phyloP scores from a whole-genome alignment of 768 basidiomycete genomes.

The Paxillus involutus region DNA sequence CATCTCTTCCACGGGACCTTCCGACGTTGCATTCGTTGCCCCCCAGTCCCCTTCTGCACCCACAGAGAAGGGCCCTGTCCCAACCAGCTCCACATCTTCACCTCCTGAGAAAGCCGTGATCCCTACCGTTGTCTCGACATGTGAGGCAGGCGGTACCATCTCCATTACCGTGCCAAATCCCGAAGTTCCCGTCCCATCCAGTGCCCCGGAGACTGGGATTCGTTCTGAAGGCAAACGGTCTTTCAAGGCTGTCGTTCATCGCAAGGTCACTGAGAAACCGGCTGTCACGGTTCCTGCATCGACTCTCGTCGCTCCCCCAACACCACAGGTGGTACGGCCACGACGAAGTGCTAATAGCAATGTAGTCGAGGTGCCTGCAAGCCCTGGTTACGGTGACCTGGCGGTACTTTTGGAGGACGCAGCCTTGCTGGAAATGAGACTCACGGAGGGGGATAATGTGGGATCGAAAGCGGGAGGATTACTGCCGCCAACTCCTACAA shows the following conservation, averaged over 20 bases:
- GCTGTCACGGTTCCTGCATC: constrained; percentile 18
- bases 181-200: not conserved
- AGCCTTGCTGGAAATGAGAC: constrained; percentile 53
- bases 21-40: not conserved
- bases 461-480: constrained; percentile 9
- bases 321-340: constrained; percentile 29
- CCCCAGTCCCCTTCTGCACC: not conserved
- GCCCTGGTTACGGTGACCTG: constrained; percentile 53
- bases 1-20: not conserved
- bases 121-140: not conserved
- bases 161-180: constrained; percentile 5
- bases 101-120: constrained; percentile 2
- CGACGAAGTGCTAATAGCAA: constrained; percentile 23
- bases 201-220: not conserved
- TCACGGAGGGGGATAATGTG: constrained; percentile 43
- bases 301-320: constrained; percentile 18
- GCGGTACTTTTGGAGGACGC: constrained; percentile 56
- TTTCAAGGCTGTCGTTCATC: constrained; percentile 60
- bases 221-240: constrained; percentile 20
- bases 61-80: not conserved
- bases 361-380: constrained; percentile 38
- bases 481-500: constrained; percentile 24
- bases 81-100: not conserved
- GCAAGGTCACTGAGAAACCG: constrained; percentile 45
- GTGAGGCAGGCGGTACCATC: not conserved